phyloP scores from a whole-genome alignment of 2,329 filamentous ascomycete species.

The Clarireedia monteithiana region DNA sequence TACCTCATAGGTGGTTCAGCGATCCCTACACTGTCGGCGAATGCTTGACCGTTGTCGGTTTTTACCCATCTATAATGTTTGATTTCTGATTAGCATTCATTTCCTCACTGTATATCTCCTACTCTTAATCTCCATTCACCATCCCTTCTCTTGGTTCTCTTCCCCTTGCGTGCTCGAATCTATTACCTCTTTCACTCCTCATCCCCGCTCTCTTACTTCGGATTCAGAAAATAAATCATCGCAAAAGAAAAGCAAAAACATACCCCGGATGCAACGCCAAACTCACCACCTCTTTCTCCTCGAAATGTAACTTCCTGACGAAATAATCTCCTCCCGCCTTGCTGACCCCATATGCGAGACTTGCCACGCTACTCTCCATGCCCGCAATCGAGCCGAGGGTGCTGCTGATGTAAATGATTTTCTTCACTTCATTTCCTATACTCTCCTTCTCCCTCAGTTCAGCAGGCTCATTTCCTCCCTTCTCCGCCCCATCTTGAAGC shows the following conservation, averaged over 20 bases:
- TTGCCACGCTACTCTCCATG: constrained; percentile 13
- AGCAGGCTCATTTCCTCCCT: too few species aligned
- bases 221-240: not conserved
- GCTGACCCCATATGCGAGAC: constrained; percentile 35
- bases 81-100: not conserved
- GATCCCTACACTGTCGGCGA: constrained; percentile 28
- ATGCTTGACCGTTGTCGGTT: constrained; percentile 35
- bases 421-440: constrained; percentile 26
- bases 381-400: constrained; percentile 20
- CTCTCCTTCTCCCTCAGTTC: not conserved
- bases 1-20: constrained; percentile 28
- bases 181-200: not conserved
- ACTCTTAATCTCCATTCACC: not conserved
- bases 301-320: constrained; percentile 31
- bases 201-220: not conserved
- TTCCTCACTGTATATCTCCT: not conserved
- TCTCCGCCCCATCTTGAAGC: too few species aligned
- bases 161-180: too few species aligned
- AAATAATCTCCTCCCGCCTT: constrained; percentile 35
- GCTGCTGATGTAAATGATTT: constrained; percentile 32
- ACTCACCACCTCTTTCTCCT: constrained; percentile 30
- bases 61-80: constrained; percentile 29
- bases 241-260: not conserved
- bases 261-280: constrained; percentile 28
- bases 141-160: too few species aligned